Base-by-base conservation (phyloP, 2,329 filamentous ascomycete species). In the Hypomyces rosellus region DNA sequence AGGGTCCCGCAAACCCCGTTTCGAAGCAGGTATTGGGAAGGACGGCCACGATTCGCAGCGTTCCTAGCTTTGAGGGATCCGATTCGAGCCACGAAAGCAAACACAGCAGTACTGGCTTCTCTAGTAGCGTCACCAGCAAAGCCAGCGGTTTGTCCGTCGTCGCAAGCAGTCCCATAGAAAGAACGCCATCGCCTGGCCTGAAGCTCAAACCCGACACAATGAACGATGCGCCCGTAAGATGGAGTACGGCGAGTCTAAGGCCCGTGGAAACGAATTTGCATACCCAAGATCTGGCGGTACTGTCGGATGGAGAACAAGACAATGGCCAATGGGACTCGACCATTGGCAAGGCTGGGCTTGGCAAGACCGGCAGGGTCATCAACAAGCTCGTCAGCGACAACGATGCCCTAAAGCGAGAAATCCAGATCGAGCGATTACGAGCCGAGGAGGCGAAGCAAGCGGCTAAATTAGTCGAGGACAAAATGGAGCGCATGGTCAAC, bases 351-450 rank as follows among this genome's bases (percentile, higher is more conserved):
- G 84, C 84, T 7, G 83, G 81, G 3, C 70, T 86, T 2, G 86
- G 86, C 40, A 89, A 89, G 71, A 88, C 84, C 9, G 86, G 86
- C 8, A 76, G 85, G 34, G 86, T 89, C 47, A 92, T 93, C 66
- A 89, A 93, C 69, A 82, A 83, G 62, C 77, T 93, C 48, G 88
- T 89, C 63, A 84, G 84, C 48, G 88, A 92, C 63, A 90, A 90
- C 58, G 88, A 92, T 61, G 78, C 83, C 38, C 73, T 92, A 42
- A 87, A 87, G 59, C 79, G 87, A 47, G 87, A 92, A 55, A 74
- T 88, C 51, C 75, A 85, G 60, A 79, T 85, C 50, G 84, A 87
- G 65, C 74, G 75, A 16, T 64, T 85, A 49, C 77, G 77, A 42
- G 77, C 84, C 41, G 85, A 89, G 52, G 87, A 90, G 61, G 77